Conservation (phyloP, 306 rosid genomes). For the Acmispon strigosus region DNA sequence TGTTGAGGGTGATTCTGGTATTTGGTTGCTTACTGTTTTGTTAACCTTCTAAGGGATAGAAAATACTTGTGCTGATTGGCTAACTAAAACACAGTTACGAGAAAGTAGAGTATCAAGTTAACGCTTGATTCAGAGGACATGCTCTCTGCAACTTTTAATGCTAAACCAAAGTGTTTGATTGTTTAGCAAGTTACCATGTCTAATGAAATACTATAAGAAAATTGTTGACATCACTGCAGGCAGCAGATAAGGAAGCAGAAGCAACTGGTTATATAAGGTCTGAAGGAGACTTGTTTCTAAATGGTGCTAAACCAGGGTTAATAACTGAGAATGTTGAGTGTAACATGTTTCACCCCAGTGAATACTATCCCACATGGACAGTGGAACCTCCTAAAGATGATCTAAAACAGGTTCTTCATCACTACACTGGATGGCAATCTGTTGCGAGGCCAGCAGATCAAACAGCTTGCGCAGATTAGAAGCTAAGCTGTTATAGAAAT, state of each 20-base stretch:
- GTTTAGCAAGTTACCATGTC: too few relatives aligned
- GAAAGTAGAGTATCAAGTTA: neutral
- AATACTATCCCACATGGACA: constrained; percentile 59
- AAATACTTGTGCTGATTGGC: too few relatives aligned
- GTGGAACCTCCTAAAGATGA: constrained; percentile 50
- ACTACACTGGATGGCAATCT: constrained; percentile 69
- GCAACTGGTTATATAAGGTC: constrained; percentile 62
- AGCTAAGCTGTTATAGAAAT: neutral
- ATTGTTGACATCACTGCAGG: constrained; percentile 36
- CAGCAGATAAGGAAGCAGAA: constrained; percentile 62
- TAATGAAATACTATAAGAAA: too few relatives aligned
- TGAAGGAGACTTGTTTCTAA: constrained; percentile 76
- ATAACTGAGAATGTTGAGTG: constrained; percentile 18
- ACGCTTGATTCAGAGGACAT: neutral
- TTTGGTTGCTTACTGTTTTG: too few relatives aligned
- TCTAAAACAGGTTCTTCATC: constrained; percentile 67
- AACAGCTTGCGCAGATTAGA: constrained; percentile 9
- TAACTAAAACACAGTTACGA: neutral
- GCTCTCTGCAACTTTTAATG: neutral
- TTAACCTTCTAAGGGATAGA: too few relatives aligned
- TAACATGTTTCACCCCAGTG: constrained; percentile 57
- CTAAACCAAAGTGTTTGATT: neutral
- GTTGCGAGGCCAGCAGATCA: constrained; percentile 58
- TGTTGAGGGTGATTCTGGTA: too few relatives aligned
- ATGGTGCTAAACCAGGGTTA: constrained; percentile 67